phyloP scores from a whole-genome alignment of 208 protist genomes.

The Angomonas ambiguus region DNA sequence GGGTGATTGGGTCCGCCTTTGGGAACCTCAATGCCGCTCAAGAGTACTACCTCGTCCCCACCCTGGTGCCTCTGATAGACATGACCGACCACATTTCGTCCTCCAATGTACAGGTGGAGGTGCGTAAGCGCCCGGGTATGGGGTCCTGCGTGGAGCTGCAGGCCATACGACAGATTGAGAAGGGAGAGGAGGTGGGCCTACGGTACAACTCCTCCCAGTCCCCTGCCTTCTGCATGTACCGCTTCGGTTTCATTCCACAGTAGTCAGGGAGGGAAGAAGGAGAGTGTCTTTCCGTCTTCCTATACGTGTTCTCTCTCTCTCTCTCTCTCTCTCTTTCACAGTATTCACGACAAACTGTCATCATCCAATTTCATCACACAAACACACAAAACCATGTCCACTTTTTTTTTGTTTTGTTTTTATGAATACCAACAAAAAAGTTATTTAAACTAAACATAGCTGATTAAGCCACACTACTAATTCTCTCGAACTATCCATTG shows the following conservation, averaged over 20 bases:
- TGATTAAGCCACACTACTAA: no score
- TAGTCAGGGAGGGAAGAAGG: constrained; percentile 9
- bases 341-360: no score
- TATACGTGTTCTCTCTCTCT: constrained; percentile 3
- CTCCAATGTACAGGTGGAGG: constrained; percentile 66
- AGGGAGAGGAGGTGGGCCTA: constrained; percentile 68
- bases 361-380: no score
- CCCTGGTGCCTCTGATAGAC: constrained; percentile 69
- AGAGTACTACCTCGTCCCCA: constrained; percentile 65
- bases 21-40: constrained; percentile 32
- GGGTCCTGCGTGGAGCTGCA: constrained; percentile 69
- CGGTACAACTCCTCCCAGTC: constrained; percentile 65
- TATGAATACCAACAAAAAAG: neutral
- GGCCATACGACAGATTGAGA: constrained; percentile 55
- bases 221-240: constrained; percentile 63
- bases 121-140: constrained; percentile 30
- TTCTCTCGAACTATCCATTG: no score
- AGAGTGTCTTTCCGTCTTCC: neutral
- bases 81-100: constrained; percentile 61
- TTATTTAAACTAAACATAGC: neutral
- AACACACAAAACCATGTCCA: no score
- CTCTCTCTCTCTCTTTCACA: no score
- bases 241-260: constrained; percentile 77
- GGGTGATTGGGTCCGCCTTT: constrained; percentile 24
- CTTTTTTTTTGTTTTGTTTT: neutral